These are phyloP conservation scores for Xylaria bambusicola DNA, from an alignment of 495 filamentous ascomycete species.

Conservation along the genomic window DNA sequence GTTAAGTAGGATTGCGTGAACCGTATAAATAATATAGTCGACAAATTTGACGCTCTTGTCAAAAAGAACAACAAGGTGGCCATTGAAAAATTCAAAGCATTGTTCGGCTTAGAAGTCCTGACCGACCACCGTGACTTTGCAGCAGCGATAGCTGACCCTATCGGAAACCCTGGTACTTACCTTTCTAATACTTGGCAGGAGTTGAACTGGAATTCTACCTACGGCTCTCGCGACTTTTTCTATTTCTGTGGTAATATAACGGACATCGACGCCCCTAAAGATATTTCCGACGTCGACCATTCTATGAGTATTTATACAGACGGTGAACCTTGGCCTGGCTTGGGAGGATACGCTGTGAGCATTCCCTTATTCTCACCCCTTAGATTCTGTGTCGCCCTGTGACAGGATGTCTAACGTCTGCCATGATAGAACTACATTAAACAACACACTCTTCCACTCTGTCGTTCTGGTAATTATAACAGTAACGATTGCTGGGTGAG, in stretches of 20 bases:
- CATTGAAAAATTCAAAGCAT: slow-evolving; percentile 43
- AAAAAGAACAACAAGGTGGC: slow-evolving; percentile 34
- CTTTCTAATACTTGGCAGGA: slow-evolving; percentile 53
- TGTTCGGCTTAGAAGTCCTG: slow-evolving; percentile 45
- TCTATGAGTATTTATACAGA: slow-evolving; percentile 45
- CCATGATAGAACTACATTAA: slow-evolving; percentile 44
- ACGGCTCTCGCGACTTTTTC: slow-evolving; percentile 47
- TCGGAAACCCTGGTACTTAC: slow-evolving; percentile 51
- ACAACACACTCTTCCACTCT: slow-evolving; percentile 40
- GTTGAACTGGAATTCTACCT: slow-evolving; percentile 43
- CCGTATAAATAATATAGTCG: slow-evolving; percentile 49
- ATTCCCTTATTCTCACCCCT: background rate
- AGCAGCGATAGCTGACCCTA: slow-evolving; percentile 44
- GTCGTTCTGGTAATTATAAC: slow-evolving; percentile 42
- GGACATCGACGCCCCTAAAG: slow-evolving; percentile 44
- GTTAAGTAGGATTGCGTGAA: slow-evolving; percentile 38
- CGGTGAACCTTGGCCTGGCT: slow-evolving; percentile 46
- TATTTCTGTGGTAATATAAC: slow-evolving; percentile 53
- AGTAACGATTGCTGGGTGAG: slow-evolving; percentile 45
- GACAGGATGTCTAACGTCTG: background rate
- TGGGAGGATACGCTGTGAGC: slow-evolving; percentile 15
- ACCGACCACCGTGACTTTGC: slow-evolving; percentile 47
- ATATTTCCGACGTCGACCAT: slow-evolving; percentile 44
- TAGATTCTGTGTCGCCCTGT: background rate
- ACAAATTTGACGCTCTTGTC: slow-evolving; percentile 44